A percentile compares a stretch with the other conserved stretches of the same genome.
These are phyloP conservation scores for Nadsonia starkeyi-henricii DNA, from an alignment of 1,139 yeast genomes.

Conservation along the genomic window DNA sequence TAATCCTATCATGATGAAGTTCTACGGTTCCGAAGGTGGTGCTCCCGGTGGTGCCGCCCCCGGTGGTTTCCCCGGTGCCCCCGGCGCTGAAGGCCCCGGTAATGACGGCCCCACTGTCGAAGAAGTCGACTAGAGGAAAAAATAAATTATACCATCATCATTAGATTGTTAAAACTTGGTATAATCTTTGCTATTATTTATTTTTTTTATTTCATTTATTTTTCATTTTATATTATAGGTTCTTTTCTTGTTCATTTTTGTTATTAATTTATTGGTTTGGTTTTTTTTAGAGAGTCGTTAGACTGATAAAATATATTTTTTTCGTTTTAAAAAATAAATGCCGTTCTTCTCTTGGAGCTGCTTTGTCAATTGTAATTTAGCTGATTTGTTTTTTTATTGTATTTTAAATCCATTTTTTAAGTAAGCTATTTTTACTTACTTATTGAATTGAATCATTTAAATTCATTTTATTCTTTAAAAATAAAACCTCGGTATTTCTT, in stretches of 20 bases:
- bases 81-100: slow-evolving; percentile 31
- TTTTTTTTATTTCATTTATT: slow-evolving; percentile 4
- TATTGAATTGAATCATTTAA: not conserved
- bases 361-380: too few species aligned
- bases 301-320: too few species aligned
- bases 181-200: slow-evolving; percentile 1
- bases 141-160: not conserved
- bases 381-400: not conserved
- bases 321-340: too few species aligned
- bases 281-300: not conserved
- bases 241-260: not conserved
- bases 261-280: not conserved
- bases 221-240: not conserved
- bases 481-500: not conserved
- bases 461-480: not conserved
- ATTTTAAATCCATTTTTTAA: too few species aligned
- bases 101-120: slow-evolving; percentile 76
- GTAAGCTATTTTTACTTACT: not conserved
- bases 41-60: slow-evolving; percentile 47
- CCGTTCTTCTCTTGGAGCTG: too few species aligned
- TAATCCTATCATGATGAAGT: slow-evolving; percentile 88
- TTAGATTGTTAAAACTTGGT: too few species aligned
- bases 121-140: slow-evolving; percentile 62
- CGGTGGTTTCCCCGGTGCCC: slow-evolving; percentile 51
- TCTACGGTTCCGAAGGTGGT: slow-evolving; percentile 48